These are phyloP conservation scores for Phytophthora sp. DNA, from an alignment of 352 stramenopile genomes.

Conservation along the genomic window DNA sequence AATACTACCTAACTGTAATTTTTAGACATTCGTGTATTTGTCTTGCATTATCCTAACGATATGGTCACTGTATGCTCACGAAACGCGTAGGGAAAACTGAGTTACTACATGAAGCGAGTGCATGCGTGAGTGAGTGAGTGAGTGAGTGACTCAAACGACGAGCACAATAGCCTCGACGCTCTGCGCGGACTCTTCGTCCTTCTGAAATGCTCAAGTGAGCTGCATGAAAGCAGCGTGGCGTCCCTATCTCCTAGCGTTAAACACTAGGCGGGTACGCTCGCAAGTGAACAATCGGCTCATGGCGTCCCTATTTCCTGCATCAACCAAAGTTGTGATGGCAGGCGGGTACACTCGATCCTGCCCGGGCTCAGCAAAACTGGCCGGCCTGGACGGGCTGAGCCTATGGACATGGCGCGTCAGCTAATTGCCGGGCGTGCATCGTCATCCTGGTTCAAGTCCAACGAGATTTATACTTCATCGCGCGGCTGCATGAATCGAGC, in stretches of 20 bases:
- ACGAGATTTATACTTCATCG: slow-evolving; percentile 23
- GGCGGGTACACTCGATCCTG: slow-evolving; percentile 29
- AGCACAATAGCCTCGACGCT: slow-evolving; percentile 25
- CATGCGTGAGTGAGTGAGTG: neutral
- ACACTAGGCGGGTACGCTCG: slow-evolving; percentile 33
- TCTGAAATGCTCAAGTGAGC: slow-evolving; percentile 21
- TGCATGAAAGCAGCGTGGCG: slow-evolving; percentile 34
- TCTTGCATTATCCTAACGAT: slow-evolving; percentile 14
- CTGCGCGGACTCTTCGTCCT: slow-evolving; percentile 30
- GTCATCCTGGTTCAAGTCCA: slow-evolving; percentile 7
- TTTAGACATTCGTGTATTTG: slow-evolving; percentile 17
- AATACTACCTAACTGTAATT: slow-evolving; percentile 9
- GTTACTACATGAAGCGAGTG: slow-evolving; percentile 1
- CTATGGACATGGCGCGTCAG: slow-evolving; percentile 26
- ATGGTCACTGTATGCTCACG: slow-evolving; percentile 4
- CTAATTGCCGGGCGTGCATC: slow-evolving; percentile 26
- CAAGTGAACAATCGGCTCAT: slow-evolving; percentile 22
- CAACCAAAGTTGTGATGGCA: slow-evolving; percentile 4
- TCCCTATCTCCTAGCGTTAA: slow-evolving; percentile 31
- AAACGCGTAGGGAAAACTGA: neutral
- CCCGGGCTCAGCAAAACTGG: neutral
- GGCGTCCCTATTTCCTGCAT: slow-evolving; percentile 35
- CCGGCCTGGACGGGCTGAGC: slow-evolving; percentile 6
- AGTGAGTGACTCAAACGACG: slow-evolving; percentile 20
- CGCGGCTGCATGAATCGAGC: slow-evolving; percentile 37